These are phyloP conservation scores for Alternaria ethzedia DNA, from an alignment of 2,329 filamentous ascomycete species.

Conservation along the genomic window DNA sequence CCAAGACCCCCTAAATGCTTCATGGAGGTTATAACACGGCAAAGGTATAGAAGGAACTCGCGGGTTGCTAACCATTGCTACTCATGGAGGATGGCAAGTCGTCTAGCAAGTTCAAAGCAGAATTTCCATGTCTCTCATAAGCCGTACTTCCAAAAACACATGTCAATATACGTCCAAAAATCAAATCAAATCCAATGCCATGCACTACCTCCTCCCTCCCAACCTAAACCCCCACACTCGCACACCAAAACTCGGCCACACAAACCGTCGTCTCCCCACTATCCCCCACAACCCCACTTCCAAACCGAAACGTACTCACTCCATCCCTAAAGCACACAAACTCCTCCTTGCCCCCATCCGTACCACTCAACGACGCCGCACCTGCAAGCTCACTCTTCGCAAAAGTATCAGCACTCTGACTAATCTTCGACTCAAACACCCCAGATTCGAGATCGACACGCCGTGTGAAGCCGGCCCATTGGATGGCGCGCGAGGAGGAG, in stretches of 20 bases:
- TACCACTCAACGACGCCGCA: constrained; percentile 6
- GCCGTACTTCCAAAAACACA: not conserved
- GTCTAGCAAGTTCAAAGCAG: not conserved
- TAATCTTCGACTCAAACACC: constrained; percentile 15
- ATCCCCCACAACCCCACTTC: constrained; percentile 1
- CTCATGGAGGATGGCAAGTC: not conserved
- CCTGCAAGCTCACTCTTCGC: constrained; percentile 22
- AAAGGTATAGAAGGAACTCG: not conserved
- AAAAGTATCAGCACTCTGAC: constrained; percentile 12
- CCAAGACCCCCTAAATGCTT: not conserved
- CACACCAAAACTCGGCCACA: constrained; percentile 28
- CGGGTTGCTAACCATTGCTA: not conserved
- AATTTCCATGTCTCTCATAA: not conserved
- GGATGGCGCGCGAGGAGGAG: not conserved
- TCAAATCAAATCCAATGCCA: not conserved
- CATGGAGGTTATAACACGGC: not conserved
- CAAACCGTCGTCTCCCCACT: constrained; percentile 11
- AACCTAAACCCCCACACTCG: constrained; percentile 8
- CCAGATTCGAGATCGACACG: constrained; percentile 1
- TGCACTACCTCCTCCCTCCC: not conserved
- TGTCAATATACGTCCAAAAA: not conserved
- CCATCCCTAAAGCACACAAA: constrained; percentile 30
- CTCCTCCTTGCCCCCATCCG: constrained; percentile 9
- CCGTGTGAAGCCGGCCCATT: constrained; percentile 10
- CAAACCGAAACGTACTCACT: constrained; percentile 13